Percentiles rank a stretch among this genome's conserved stretches.
Conservation (phyloP, 306 rosid genomes). For the Cucurbita moschata region DNA sequence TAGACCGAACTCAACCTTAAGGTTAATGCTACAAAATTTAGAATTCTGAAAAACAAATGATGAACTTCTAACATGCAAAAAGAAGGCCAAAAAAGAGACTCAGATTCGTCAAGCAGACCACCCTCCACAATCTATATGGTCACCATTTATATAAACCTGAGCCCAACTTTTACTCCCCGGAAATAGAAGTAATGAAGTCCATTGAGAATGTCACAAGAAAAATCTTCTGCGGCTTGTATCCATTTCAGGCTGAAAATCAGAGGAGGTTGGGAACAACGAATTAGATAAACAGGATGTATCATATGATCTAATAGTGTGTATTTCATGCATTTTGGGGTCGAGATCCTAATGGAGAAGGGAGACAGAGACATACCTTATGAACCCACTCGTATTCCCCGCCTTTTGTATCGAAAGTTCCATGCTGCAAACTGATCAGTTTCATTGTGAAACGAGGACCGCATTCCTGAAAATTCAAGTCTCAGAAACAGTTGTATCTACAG, state of each 20-base stretch:
- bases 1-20: background rate
- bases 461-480: constrained; percentile 37
- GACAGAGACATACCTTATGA: constrained; percentile 57
- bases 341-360: background rate
- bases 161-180: background rate
- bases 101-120: background rate
- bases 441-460: constrained; percentile 88
- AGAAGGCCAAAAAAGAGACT: background rate
- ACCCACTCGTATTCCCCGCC: constrained; percentile 94
- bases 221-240: constrained; percentile 97
- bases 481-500: background rate
- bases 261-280: constrained; percentile 1
- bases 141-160: background rate
- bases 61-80: background rate
- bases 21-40: background rate
- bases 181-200: background rate
- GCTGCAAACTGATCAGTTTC: constrained; percentile 67
- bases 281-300: background rate
- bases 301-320: background rate
- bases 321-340: background rate
- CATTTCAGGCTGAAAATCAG: constrained; percentile 67
- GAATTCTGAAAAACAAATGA: background rate
- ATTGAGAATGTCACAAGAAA: constrained; percentile 37
- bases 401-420: constrained; percentile 70
- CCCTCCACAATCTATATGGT: background rate